Conservation (phyloP, 208 protist genomes). For the Phytomonas sp. region DNA sequence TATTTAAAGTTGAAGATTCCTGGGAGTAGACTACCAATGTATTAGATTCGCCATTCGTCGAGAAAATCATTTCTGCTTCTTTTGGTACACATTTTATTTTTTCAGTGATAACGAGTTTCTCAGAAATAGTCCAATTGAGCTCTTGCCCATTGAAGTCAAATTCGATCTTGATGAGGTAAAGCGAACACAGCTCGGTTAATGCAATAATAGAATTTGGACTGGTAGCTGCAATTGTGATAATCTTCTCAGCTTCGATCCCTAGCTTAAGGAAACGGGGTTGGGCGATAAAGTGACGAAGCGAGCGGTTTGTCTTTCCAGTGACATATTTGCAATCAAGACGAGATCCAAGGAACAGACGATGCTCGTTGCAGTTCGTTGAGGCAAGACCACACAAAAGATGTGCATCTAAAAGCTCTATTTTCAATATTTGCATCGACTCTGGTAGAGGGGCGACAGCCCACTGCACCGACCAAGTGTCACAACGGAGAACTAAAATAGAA, state of each 20-base stretch:
- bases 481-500: slow-evolving; percentile 48
- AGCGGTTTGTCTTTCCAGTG: slow-evolving; percentile 1
- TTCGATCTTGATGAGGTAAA: not conserved
- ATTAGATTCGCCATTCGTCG: not conserved
- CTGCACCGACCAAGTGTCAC: slow-evolving; percentile 73
- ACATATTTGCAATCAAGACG: not conserved
- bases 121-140: not conserved
- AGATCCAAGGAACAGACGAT: not conserved
- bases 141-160: not conserved
- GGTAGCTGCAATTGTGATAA: not conserved
- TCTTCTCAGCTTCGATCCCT: slow-evolving; percentile 1
- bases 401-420: slow-evolving; percentile 8
- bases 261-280: not conserved
- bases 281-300: slow-evolving; percentile 1
- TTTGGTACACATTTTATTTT: not conserved
- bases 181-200: not conserved
- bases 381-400: not conserved
- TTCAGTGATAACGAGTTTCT: not conserved
- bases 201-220: not conserved
- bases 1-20: not conserved
- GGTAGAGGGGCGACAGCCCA: slow-evolving; percentile 31
- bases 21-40: not conserved
- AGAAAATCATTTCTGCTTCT: not conserved
- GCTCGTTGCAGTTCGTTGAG: not conserved
- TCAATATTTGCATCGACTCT: slow-evolving; percentile 1